Conservation (phyloP, 306 rosid species). For the Cercis canadensis region DNA sequence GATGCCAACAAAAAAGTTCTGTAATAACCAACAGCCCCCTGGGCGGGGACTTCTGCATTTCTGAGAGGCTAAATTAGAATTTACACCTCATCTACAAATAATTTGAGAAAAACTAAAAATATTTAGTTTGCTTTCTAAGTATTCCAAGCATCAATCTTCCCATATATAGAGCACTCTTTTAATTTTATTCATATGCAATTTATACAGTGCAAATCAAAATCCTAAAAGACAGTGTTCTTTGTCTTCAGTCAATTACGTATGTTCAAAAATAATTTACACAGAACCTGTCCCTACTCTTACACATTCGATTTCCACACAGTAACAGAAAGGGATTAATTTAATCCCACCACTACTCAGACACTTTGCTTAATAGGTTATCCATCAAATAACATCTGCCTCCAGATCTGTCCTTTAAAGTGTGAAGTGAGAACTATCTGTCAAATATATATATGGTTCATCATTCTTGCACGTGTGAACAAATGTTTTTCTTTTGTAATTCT, state of each 20-base stretch:
- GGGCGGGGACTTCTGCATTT: no score
- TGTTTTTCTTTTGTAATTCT: no score
- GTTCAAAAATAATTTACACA: conserved; percentile 11
- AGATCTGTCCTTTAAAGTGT: conserved; percentile 7
- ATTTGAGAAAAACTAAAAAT: no score
- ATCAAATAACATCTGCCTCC: conserved; percentile 19
- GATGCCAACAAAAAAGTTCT: no score
- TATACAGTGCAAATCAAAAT: conserved; percentile 21
- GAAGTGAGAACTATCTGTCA: conserved; percentile 12
- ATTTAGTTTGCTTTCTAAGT: background rate
- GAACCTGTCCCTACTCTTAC: background rate
- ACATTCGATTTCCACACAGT: conserved; percentile 18
- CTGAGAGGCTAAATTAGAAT: no score
- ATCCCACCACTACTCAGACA: conserved; percentile 1
- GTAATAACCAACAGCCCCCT: no score
- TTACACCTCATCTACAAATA: no score
- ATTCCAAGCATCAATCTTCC: no score
- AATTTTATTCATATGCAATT: conserved; percentile 19
- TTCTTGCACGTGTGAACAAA: no score
- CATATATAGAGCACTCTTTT: background rate
- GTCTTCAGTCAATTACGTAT: conserved; percentile 2
- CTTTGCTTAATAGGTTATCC: conserved; percentile 11
- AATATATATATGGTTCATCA: no score
- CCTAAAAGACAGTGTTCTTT: conserved; percentile 22
- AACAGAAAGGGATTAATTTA: background rate